phyloP scores from a whole-genome alignment of 2,329 filamentous ascomycete species.

The Periconia sp. region DNA sequence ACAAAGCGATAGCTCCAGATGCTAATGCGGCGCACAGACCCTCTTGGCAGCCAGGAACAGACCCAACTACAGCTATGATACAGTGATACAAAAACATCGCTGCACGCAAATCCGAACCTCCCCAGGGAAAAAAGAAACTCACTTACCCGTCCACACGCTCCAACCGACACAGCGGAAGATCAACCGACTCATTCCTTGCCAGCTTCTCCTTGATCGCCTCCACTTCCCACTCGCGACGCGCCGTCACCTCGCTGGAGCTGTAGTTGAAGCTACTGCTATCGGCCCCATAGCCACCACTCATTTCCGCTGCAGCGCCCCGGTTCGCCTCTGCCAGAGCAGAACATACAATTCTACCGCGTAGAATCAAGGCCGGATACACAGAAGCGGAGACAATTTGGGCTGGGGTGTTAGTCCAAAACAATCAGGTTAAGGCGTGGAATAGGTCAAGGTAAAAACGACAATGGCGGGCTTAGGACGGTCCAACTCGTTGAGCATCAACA shows the following conservation, averaged over 20 bases:
- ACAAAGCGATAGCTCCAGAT: too few relatives aligned
- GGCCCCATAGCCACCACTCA: constrained; percentile 9
- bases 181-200: constrained; percentile 15
- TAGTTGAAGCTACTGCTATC: constrained; percentile 6
- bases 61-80: background rate
- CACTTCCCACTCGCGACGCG: constrained; percentile 23
- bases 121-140: background rate
- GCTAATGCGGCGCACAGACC: too few relatives aligned
- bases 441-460: background rate
- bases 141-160: constrained; percentile 24
- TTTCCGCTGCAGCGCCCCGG: constrained; percentile 8
- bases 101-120: background rate
- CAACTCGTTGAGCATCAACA: constrained; percentile 58
- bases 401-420: too few relatives aligned
- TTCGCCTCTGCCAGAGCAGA: background rate
- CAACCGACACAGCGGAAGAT: constrained; percentile 21
- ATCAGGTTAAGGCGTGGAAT: background rate
- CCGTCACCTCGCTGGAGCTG: constrained; percentile 20
- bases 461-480: constrained; percentile 51
- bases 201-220: constrained; percentile 21
- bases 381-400: too few relatives aligned
- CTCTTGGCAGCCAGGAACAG: background rate
- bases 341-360: too few relatives aligned
- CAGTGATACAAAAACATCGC: background rate
- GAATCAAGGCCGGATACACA: too few relatives aligned